phyloP scores from a whole-genome alignment of 2,329 filamentous ascomycete species.

The Aphanocladium album region DNA sequence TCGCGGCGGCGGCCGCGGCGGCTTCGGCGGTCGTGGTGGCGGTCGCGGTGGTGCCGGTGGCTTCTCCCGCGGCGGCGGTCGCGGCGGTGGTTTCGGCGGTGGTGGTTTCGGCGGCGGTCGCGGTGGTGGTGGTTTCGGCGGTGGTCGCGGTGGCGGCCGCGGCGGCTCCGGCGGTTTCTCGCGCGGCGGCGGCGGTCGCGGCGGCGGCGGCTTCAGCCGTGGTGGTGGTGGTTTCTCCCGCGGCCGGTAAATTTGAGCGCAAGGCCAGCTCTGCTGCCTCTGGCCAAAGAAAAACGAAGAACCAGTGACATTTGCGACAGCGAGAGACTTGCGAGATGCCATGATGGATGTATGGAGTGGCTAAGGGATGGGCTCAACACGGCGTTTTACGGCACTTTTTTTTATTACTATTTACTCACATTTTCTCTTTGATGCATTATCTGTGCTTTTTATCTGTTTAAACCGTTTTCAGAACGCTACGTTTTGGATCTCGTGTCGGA shows the following conservation, averaged over 20 bases:
- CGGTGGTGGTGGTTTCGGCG: slow-evolving; percentile 23
- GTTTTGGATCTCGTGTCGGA: not conserved
- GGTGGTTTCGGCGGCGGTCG: slow-evolving; percentile 12
- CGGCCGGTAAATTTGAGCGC: slow-evolving; percentile 18
- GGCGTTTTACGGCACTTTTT: slow-evolving; percentile 20
- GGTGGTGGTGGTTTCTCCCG: slow-evolving; percentile 27
- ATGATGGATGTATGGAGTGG: slow-evolving; percentile 7
- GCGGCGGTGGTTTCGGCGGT: slow-evolving; percentile 12
- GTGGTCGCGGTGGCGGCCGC: slow-evolving; percentile 16
- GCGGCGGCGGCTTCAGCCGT: slow-evolving; percentile 19
- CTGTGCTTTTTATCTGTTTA: not conserved
- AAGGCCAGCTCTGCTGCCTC: slow-evolving; percentile 3
- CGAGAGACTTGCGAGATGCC: not conserved
- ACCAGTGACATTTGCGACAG: not conserved
- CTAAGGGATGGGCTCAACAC: slow-evolving; percentile 7
- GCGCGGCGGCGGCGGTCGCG: slow-evolving; percentile 8
- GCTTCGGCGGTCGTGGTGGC: slow-evolving; percentile 21
- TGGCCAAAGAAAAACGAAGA: slow-evolving; percentile 4
- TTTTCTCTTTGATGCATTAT: not conserved
- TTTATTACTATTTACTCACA: slow-evolving; percentile 15
- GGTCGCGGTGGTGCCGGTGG: slow-evolving; percentile 18
- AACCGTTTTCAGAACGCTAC: not conserved
- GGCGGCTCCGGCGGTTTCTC: slow-evolving; percentile 14
- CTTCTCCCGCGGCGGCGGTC: slow-evolving; percentile 15
- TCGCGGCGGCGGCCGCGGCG: slow-evolving; percentile 20